Evolutionary conservation across 2,329 filamentous ascomycete genomes (phyloP).

Genomic region (Claviceps fusiformis): DNA sequence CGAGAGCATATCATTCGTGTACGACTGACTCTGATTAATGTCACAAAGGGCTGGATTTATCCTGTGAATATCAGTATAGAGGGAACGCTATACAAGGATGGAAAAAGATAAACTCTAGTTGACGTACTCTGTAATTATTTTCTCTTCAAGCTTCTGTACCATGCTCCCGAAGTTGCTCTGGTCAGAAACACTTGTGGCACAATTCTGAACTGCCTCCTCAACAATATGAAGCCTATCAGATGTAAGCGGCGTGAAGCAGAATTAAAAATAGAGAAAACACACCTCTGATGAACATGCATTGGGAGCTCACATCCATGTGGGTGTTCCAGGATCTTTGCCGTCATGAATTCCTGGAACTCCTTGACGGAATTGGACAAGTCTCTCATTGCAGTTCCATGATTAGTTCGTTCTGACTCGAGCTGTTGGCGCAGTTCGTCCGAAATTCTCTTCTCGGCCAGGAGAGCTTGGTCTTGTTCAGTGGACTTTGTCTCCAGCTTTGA

Average conservation of each 20-base stretch:
- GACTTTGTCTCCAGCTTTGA: constrained; percentile 10
- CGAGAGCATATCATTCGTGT: constrained; percentile 1
- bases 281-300: not conserved
- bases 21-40: constrained; percentile 1
- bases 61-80: not conserved
- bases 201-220: not conserved
- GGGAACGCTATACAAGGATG: not conserved
- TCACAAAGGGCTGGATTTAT: constrained; percentile 1
- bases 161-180: not conserved
- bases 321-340: not conserved
- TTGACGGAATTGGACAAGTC: not conserved
- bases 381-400: not conserved
- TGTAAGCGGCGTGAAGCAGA: not conserved
- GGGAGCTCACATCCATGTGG: not conserved
- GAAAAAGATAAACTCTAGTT: not conserved
- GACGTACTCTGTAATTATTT: constrained; percentile 2
- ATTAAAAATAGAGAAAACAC: not conserved
- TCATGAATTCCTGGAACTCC: not conserved
- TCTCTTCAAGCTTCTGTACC: constrained; percentile 1
- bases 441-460: not conserved
- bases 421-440: not conserved
- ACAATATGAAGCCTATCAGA: constrained; percentile 1
- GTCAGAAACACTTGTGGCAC: not conserved
- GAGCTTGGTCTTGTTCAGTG: constrained; percentile 9
- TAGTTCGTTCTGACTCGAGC: not conserved